Percentiles rank a stretch among this genome's conserved stretches.
These are phyloP conservation scores for Mycena latifolia DNA, from an alignment of 768 basidiomycete species.

Conservation along the genomic window DNA sequence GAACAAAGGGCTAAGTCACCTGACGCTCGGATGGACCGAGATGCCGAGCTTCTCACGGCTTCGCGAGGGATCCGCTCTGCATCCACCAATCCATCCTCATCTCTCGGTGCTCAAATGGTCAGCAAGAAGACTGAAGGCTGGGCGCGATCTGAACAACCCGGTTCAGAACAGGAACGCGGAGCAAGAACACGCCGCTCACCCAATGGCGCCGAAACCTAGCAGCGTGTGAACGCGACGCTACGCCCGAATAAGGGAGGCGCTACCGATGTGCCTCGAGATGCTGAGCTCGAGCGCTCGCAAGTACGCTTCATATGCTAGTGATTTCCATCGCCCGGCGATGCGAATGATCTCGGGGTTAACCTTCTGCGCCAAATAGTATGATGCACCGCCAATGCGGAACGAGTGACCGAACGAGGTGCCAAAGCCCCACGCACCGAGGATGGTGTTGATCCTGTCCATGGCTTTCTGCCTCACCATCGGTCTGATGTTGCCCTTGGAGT, in stretches of 20 bases:
- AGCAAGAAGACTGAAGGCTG: conserved; percentile 11
- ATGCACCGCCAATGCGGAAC: too few relatives aligned
- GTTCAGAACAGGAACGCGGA: conserved; percentile 18
- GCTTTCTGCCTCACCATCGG: conserved; percentile 44
- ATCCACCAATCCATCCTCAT: conserved; percentile 4
- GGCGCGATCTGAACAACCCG: conserved; percentile 9
- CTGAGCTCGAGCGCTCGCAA: conserved; percentile 52
- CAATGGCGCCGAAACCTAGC: conserved; percentile 13
- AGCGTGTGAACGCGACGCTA: conserved; percentile 11
- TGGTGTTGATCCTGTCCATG: too few relatives aligned
- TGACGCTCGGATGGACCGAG: background rate
- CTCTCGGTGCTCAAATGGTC: conserved; percentile 2
- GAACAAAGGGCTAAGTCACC: too few relatives aligned
- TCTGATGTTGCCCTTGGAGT: conserved; percentile 38
- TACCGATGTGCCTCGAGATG: too few relatives aligned
- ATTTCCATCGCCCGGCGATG: too few relatives aligned
- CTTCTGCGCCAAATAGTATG: too few relatives aligned
- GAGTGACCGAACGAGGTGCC: too few relatives aligned
- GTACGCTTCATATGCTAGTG: conserved; percentile 52
- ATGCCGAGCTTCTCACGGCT: background rate
- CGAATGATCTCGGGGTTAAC: too few relatives aligned
- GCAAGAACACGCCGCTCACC: conserved; percentile 18
- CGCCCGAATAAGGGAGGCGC: conserved; percentile 8
- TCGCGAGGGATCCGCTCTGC: background rate
- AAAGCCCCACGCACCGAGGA: too few relatives aligned